Conservation (phyloP, 179 eudicot genomes). For the Nepenthes alata region DNA sequence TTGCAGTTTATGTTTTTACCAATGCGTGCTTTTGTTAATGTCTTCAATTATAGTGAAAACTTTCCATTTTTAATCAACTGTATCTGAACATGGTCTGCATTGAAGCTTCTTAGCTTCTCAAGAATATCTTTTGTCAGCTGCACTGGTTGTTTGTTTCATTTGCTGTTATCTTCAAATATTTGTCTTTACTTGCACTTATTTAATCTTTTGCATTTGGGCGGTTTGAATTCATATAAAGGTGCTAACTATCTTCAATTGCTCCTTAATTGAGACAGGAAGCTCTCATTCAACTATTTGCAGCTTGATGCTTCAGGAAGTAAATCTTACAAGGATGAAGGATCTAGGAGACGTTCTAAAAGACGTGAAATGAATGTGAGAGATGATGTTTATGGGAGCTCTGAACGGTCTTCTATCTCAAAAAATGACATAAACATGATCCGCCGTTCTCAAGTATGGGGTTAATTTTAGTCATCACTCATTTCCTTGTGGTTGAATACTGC, state of each 20-base stretch:
- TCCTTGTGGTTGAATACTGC: slow-evolving; percentile 3
- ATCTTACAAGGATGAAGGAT: slow-evolving; percentile 46
- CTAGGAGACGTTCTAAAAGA: slow-evolving; percentile 55
- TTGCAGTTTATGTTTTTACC: too few relatives aligned
- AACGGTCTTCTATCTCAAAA: slow-evolving; percentile 43
- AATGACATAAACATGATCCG: slow-evolving; percentile 65
- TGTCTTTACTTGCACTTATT: neutral
- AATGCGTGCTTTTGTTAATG: too few relatives aligned
- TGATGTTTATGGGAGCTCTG: slow-evolving; percentile 24
- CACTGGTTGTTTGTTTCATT: neutral
- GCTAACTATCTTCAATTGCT: slow-evolving; percentile 5
- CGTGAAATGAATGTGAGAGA: slow-evolving; percentile 32
- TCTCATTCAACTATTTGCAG: slow-evolving; percentile 59
- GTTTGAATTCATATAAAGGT: neutral
- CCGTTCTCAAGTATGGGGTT: slow-evolving; percentile 69
- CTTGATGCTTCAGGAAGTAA: slow-evolving; percentile 43
- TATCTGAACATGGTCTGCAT: too few relatives aligned
- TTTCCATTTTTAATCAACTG: too few relatives aligned
- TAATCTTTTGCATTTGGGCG: neutral
- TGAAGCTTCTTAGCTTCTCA: too few relatives aligned
- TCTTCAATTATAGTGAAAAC: too few relatives aligned
- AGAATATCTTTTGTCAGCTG: too few relatives aligned
- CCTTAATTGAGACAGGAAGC: slow-evolving; percentile 45
- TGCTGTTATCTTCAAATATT: neutral
- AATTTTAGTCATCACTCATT: slow-evolving; percentile 3